phyloP scores from a whole-genome alignment of 1,284 basidiomycete species.

The Cutaneotrichosporon sp. region DNA sequence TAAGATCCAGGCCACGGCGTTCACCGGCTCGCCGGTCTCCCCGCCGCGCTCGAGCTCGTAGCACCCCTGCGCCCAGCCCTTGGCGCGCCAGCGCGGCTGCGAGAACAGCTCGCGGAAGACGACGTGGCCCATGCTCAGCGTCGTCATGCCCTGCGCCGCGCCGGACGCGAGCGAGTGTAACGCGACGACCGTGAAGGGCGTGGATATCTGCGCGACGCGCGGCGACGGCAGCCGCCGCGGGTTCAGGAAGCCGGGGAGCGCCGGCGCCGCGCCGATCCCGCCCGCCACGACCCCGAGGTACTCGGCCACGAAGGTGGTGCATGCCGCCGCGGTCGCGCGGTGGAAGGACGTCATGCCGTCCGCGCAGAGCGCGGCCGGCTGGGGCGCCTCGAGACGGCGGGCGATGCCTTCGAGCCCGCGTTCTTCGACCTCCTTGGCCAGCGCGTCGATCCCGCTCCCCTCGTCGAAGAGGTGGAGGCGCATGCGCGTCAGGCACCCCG shows the following conservation, averaged over 20 bases:
- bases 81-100: slow-evolving; percentile 39
- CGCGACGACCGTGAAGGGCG: slow-evolving; percentile 45
- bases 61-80: slow-evolving; percentile 39
- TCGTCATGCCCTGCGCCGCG: slow-evolving; percentile 71
- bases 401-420: not conserved
- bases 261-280: not conserved
- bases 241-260: slow-evolving; percentile 40
- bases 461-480: slow-evolving; percentile 38
- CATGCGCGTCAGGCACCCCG: slow-evolving; percentile 35
- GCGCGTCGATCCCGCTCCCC: not conserved
- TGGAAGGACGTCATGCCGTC: slow-evolving; percentile 33
- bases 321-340: slow-evolving; percentile 27
- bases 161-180: slow-evolving; percentile 66
- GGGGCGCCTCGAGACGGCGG: not conserved
- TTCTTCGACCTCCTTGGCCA: not conserved
- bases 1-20: slow-evolving; percentile 35
- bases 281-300: slow-evolving; percentile 20
- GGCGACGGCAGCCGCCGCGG: slow-evolving; percentile 40
- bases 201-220: slow-evolving; percentile 40
- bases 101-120: slow-evolving; percentile 70
- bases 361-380: not conserved
- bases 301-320: slow-evolving; percentile 29
- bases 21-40: not conserved
- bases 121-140: slow-evolving; percentile 73
- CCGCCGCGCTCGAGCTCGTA: slow-evolving; percentile 27